Evolutionary conservation across 495 filamentous ascomycete species (phyloP), one percentile per base, ranked within the genome.

Genomic region (Darksidea phi): DNA sequence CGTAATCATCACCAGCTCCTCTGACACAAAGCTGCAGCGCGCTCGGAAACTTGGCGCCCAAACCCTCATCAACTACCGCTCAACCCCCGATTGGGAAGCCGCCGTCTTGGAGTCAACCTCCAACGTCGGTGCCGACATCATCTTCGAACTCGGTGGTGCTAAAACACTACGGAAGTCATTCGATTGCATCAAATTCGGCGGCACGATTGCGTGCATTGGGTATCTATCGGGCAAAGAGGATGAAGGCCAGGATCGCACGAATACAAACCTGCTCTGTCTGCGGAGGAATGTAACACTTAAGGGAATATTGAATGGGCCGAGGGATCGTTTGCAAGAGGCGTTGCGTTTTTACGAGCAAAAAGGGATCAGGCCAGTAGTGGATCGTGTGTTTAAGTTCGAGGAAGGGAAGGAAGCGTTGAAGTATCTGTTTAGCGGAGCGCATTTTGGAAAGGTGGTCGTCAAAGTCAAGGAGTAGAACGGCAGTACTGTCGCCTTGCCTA

Each of bases 141-240:
- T 84, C 32, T 67, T 84, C 36, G 80, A 84, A 59, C 74, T 77
- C 57, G 80, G 79, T 1, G 80, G 79, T 8, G 73, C 76, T 25
- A 49, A 67, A 15, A 83, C 80, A 8, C 51, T 81, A 41, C 66
- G 59, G 17, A 71, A 73, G 48, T 73, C 70, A 2, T 75, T 80
- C 55, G 72, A 75, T 8, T 72, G 72, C 34, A 67, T 79, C 10
- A 71, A 71, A 7, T 76, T 78, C 63, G 73, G 74, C 3, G 79
- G 79, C 6, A 45, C 76, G 6, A 77, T 82, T 53, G 70, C 73
- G 53, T 73, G 67, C 38, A 76, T 79, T 67, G 78, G 78, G 15
- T 76, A 77, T 59, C 57, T 77, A 1, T 73, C 70, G 3, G 75
- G 76, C 0, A 82, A 82, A 66, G 68, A 78, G 25, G 78, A 81